A percentile compares a stretch with the other conserved stretches of the same genome.
Conservation (phyloP, 495 filamentous ascomycete genomes). For the Aspergillus ostianus region DNA sequence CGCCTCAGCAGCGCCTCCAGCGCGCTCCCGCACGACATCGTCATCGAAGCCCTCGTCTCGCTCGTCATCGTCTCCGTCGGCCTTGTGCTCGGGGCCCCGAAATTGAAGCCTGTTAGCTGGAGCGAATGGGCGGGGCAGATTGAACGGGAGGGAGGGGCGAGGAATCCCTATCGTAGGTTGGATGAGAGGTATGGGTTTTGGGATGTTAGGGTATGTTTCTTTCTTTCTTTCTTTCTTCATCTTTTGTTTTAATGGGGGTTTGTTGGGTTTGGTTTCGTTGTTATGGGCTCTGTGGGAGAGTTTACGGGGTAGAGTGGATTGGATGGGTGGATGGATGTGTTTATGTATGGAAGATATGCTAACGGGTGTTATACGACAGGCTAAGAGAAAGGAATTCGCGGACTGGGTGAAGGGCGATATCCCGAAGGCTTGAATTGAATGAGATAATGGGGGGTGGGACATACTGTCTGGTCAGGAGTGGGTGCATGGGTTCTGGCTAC, state of each 20-base stretch:
- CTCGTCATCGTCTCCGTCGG: slow-evolving; percentile 67
- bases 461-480: not conserved
- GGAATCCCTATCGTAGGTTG: slow-evolving; percentile 50
- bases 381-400: slow-evolving; percentile 73
- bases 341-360: not conserved
- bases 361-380: slow-evolving; percentile 40
- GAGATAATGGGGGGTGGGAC: not conserved
- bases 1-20: slow-evolving; percentile 36
- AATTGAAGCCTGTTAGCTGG: slow-evolving; percentile 76
- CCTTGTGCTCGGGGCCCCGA: slow-evolving; percentile 65
- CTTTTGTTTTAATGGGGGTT: not conserved
- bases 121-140: slow-evolving; percentile 80
- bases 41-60: slow-evolving; percentile 62
- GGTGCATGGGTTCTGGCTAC: too few species aligned
- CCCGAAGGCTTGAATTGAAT: slow-evolving; percentile 15
- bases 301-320: not conserved
- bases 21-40: slow-evolving; percentile 66
- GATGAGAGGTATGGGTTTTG: slow-evolving; percentile 66
- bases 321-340: not conserved
- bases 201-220: slow-evolving; percentile 61
- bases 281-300: not conserved
- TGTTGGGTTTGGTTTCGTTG: not conserved
- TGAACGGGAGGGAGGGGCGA: slow-evolving; percentile 61
- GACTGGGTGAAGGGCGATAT: slow-evolving; percentile 61
- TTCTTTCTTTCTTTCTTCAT: slow-evolving; percentile 41